A percentile compares a stretch with the other conserved stretches of the same genome.
phyloP scores from a whole-genome alignment of 2,329 filamentous ascomycete genomes.

The Chrysoporthe austroafricana region DNA sequence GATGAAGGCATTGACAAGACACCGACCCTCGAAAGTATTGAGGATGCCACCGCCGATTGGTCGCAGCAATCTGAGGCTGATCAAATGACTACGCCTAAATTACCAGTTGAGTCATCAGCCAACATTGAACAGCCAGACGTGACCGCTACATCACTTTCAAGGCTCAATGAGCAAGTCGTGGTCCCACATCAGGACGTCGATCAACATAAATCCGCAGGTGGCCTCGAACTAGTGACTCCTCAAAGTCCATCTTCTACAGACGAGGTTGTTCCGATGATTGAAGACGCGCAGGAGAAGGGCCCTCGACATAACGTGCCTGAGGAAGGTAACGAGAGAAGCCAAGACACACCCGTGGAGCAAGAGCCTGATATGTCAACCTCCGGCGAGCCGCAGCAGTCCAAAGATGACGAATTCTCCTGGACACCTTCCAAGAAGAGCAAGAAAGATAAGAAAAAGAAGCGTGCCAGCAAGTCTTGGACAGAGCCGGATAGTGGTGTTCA shows the following conservation, averaged over 20 bases:
- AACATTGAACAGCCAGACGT: background rate
- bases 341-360: background rate
- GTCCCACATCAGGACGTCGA: background rate
- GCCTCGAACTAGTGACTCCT: background rate
- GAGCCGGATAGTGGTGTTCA: constrained; percentile 24
- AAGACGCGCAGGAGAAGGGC: background rate
- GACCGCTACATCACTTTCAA: background rate
- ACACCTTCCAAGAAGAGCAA: constrained; percentile 38
- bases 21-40: background rate
- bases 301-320: constrained; percentile 9
- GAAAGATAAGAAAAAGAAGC: constrained; percentile 41
- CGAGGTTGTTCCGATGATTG: background rate
- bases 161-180: background rate
- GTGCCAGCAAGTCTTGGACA: constrained; percentile 29
- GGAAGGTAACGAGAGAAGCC: background rate
- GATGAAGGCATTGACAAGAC: background rate
- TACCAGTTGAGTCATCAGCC: background rate
- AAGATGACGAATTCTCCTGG: constrained; percentile 34
- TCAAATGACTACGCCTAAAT: background rate
- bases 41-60: background rate
- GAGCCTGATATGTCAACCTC: background rate
- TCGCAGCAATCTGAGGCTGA: background rate
- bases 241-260: background rate
- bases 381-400: constrained; percentile 16
- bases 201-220: background rate